A percentile compares a stretch with the other conserved stretches of the same genome.
phyloP scores from a whole-genome alignment of 129 eudicot species.

The Flaveria bidentis region DNA sequence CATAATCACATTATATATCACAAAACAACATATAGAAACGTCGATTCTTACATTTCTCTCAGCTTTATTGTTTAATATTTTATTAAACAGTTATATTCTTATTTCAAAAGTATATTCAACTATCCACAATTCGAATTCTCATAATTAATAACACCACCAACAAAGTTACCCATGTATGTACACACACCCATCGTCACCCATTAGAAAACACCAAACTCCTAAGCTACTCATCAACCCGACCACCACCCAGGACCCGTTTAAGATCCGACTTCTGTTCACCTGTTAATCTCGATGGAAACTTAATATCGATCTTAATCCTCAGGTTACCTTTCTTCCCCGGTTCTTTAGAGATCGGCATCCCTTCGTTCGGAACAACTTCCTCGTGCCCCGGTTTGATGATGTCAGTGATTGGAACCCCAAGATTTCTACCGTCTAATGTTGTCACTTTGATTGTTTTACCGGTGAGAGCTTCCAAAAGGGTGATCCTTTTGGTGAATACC shows the following conservation, averaged over 20 bases:
- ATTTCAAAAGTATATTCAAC: not conserved
- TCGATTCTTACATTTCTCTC: not conserved
- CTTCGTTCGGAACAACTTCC: conserved; percentile 64
- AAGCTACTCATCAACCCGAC: conserved; percentile 39
- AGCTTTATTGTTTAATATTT: not conserved
- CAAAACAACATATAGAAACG: not conserved
- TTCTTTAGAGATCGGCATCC: conserved; percentile 92
- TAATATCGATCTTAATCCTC: conserved; percentile 77
- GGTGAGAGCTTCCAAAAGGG: conserved; percentile 76
- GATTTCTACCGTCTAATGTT: conserved; percentile 68
- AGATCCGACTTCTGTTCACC: conserved; percentile 78
- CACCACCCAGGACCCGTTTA: conserved; percentile 67
- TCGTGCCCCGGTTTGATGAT: conserved; percentile 80
- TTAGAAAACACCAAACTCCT: conserved; percentile 29
- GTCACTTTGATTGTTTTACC: conserved; percentile 64
- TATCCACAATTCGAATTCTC: conserved; percentile 12
- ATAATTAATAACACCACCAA: conserved; percentile 31
- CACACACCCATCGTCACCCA: conserved; percentile 30
- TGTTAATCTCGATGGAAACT: conserved; percentile 71
- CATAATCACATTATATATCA: not conserved
- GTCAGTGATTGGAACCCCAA: conserved; percentile 50
- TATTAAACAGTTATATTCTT: not conserved
- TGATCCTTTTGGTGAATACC: conserved; percentile 57
- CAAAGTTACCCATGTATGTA: conserved; percentile 53
- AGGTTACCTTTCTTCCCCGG: conserved; percentile 77